Evolutionary conservation across 169 alveolate species (phyloP).

Genomic region (Plasmodium vinckei): DNA sequence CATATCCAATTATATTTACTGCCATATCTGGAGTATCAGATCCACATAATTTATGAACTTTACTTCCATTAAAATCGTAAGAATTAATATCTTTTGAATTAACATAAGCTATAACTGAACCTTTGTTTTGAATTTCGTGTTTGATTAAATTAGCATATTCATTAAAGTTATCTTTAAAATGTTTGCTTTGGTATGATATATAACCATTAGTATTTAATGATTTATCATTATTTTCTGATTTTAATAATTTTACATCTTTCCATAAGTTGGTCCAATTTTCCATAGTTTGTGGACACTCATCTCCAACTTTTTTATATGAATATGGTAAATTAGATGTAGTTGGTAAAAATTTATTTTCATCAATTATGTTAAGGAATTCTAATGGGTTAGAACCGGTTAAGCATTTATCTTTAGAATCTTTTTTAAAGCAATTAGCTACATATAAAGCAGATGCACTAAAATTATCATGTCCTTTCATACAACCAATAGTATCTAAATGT

Average conservation of each 20-base stretch:
- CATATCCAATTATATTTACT: constrained; percentile 64
- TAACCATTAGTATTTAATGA: constrained; percentile 2
- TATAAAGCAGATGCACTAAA: constrained; percentile 13
- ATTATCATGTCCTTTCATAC: constrained; percentile 59
- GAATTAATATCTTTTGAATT: constrained; percentile 27
- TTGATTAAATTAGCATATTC: constrained; percentile 44
- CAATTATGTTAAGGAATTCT: constrained; percentile 9
- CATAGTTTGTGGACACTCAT: not conserved
- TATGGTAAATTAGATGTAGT: not conserved
- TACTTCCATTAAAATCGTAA: constrained; percentile 65
- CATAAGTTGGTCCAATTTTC: not conserved
- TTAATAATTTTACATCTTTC: not conserved
- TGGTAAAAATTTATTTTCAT: not conserved
- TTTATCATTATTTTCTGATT: not conserved
- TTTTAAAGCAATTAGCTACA: constrained; percentile 12
- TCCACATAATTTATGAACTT: constrained; percentile 50
- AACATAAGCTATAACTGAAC: constrained; percentile 63
- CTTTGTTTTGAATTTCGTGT: constrained; percentile 45
- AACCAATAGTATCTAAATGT: constrained; percentile 56
- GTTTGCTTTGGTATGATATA: constrained; percentile 1
- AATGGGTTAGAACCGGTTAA: constrained; percentile 1
- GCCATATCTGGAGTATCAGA: constrained; percentile 28
- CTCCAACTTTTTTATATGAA: not conserved
- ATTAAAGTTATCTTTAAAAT: constrained; percentile 6
- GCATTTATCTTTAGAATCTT: constrained; percentile 4